A percentile compares a stretch with the other conserved stretches of the same genome.
Evolutionary conservation across 208 protist species (phyloP).

Genomic region (Trypanosomatidae sp.): DNA sequence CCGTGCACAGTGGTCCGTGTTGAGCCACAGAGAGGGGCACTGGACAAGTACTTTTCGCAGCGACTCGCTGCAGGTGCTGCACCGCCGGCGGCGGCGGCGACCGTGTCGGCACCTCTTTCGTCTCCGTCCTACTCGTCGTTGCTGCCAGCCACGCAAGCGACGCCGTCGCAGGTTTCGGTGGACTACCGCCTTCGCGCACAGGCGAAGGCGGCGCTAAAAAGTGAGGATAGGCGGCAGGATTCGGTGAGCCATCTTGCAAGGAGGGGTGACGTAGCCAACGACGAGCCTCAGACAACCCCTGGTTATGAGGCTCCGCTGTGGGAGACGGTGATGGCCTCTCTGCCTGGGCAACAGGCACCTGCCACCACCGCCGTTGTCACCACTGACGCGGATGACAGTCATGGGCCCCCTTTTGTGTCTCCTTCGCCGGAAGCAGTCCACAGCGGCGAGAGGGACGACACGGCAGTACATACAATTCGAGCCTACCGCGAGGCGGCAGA

Average conservation of each 20-base stretch:
- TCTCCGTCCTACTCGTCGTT: neutral
- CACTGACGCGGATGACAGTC: too few relatives aligned
- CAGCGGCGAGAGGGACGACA: neutral
- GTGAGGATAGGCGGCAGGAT: neutral
- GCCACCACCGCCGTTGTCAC: neutral
- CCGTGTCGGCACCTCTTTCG: neutral
- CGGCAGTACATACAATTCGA: neutral
- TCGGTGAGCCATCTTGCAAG: neutral
- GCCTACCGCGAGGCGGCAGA: neutral
- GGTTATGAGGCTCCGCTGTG: constrained; percentile 21
- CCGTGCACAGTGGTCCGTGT: constrained; percentile 79
- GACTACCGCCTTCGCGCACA: neutral
- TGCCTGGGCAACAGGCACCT: neutral
- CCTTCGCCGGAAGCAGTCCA: neutral
- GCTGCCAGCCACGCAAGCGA: neutral
- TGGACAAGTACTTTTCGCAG: constrained; percentile 65
- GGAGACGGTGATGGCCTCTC: constrained; percentile 29
- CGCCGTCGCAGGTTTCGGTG: neutral
- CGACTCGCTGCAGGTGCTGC: constrained; percentile 9
- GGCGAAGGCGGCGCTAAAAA: neutral
- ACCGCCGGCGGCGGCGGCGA: neutral
- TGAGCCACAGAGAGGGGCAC: constrained; percentile 70
- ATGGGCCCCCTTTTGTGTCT: neutral
- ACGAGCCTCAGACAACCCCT: neutral
- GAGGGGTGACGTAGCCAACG: neutral